Evolutionary conservation across 352 stramenopile species (phyloP), one percentile per base, ranked within the genome.

Genomic region (Peronospora belbahrii): DNA sequence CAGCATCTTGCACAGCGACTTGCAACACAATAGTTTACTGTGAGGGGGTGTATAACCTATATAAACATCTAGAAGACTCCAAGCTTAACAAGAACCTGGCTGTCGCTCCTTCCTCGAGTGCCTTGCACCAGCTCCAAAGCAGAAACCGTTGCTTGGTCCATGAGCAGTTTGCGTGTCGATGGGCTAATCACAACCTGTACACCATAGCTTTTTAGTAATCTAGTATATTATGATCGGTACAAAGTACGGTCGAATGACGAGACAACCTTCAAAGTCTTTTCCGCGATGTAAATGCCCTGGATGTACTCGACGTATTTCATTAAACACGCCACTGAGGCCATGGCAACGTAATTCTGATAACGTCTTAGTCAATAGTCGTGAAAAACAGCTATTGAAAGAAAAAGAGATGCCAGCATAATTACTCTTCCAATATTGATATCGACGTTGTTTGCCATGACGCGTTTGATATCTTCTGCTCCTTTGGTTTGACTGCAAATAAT

Each of bases 301-400:
- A 89, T 87, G 39, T 79, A 88, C 52, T 94, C 83, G 23, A 92
- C 63, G 58, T 94, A 94, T 52, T 85, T 76, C 68, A 92, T 82
- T 39, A 89, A 50, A 45, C 80, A 89, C 0, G 80, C 72, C 3
- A 90, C 70, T 2, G 83, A 76, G 4, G 74, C 83, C 78, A 89
- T 94, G 19, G 70, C 61, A 14, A 94, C 72, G 42, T 94, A 90
- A 32, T 92, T 88, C 83, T 94, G 19, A 15, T 13, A 32, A 50
- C 28, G 32, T 37, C 41, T 38, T 24, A 7, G 15, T 31, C 7
- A 19, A 24, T 14, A 18, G 33, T 19, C 18, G 10, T 37, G 15
- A 7, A 23, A 24, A n/a, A 18, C n/a, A 33, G 3, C 17, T 36
- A 5, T 3, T 33, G 17, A 45, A 4, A 41, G 4, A 11, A n/a